Conservation (phyloP, 2,329 filamentous ascomycete species). For the Diaporthe vaccinii region DNA sequence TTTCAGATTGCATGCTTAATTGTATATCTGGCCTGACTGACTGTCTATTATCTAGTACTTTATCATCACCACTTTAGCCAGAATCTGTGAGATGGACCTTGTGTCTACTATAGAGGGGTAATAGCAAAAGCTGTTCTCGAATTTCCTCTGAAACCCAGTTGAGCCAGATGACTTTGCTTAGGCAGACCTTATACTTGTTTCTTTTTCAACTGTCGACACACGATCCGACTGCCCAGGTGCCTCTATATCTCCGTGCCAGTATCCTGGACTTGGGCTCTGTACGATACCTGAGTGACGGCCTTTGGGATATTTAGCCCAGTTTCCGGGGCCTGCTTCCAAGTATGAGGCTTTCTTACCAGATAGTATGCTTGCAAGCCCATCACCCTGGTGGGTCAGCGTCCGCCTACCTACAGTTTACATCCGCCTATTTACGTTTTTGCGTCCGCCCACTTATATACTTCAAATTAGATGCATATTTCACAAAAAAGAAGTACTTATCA, state of each 20-base stretch:
- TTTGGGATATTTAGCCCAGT: not conserved
- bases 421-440: no score
- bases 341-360: not conserved
- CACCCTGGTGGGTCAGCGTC: no score
- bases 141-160: not conserved
- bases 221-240: not conserved
- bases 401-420: no score
- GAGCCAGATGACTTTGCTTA: not conserved
- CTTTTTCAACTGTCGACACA: not conserved
- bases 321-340: not conserved
- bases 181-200: not conserved
- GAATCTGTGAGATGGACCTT: slow-evolving; percentile 15
- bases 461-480: no score
- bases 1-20: not conserved
- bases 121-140: not conserved
- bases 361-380: slow-evolving; percentile 1
- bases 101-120: not conserved
- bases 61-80: not conserved
- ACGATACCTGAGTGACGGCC: not conserved
- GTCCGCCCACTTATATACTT: no score
- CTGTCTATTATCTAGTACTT: not conserved
- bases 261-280: not conserved
- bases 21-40: not conserved
- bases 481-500: no score
- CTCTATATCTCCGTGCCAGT: not conserved